Evolutionary conservation across 345 rosid species (phyloP).

Genomic region (Camelina sativa): DNA sequence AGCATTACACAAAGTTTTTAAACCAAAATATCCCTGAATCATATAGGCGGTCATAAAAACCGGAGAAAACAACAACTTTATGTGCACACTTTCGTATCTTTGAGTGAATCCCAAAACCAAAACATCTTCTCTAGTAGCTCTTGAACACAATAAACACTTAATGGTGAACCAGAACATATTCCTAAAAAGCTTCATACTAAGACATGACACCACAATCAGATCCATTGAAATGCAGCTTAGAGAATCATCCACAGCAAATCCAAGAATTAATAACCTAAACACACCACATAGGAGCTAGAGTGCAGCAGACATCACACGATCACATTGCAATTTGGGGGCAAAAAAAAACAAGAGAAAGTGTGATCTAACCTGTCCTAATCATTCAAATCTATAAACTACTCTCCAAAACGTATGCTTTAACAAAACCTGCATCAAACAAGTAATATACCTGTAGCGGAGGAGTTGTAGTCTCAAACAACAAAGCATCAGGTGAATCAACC

Average conservation of each 20-base stretch:
- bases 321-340: neutral
- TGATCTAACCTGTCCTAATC: neutral
- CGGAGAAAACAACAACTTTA: no score
- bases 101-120: no score
- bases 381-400: neutral
- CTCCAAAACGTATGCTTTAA: neutral
- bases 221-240: neutral
- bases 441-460: slow-evolving; percentile 73
- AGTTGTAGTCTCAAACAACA: slow-evolving; percentile 77
- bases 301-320: slow-evolving; percentile 9
- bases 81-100: no score
- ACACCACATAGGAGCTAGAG: slow-evolving; percentile 9
- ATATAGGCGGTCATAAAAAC: no score
- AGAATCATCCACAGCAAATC: slow-evolving; percentile 16
- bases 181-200: no score
- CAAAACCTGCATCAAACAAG: slow-evolving; percentile 18
- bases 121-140: no score
- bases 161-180: no score
- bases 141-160: no score
- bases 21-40: no score
- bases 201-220: neutral
- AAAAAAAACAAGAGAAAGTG: neutral
- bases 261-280: neutral
- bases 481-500: slow-evolving; percentile 84
- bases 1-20: neutral